These are phyloP conservation scores for Peribolospora kevripleyi DNA, from an alignment of 768 basidiomycete species.

Conservation along the genomic window DNA sequence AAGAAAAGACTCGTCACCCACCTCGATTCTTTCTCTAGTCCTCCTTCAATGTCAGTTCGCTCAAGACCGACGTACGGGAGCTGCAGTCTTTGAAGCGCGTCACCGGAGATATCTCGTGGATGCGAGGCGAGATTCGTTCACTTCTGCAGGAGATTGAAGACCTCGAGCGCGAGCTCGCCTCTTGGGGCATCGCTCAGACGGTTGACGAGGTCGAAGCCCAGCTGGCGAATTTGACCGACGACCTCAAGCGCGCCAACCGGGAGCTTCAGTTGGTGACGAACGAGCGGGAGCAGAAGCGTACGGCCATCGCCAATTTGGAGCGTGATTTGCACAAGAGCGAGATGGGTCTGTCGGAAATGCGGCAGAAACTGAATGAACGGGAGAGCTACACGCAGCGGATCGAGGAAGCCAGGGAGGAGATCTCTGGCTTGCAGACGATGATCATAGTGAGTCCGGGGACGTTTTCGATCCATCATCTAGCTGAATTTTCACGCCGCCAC, in stretches of 20 bases:
- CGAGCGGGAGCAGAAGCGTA: constrained; percentile 3
- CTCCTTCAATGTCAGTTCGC: background rate
- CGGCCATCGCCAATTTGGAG: background rate
- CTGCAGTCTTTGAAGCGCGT: constrained; percentile 37
- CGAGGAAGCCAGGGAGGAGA: constrained; percentile 23
- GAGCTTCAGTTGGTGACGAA: constrained; percentile 14
- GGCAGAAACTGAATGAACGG: constrained; percentile 10
- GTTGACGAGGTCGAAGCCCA: constrained; percentile 64
- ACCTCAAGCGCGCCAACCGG: constrained; percentile 34
- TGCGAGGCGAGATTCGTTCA: constrained; percentile 23
- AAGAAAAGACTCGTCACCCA: background rate
- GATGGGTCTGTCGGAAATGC: constrained; percentile 6
- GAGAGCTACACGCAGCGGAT: constrained; percentile 9
- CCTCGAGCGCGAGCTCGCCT: constrained; percentile 43
- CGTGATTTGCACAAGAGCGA: constrained; percentile 4
- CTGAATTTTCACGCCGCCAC: no score
- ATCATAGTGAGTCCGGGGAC: constrained; percentile 25
- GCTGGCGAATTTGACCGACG: constrained; percentile 34
- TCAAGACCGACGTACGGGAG: constrained; percentile 19
- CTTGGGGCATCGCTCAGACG: constrained; percentile 54
- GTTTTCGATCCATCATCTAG: background rate
- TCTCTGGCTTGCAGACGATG: constrained; percentile 45
- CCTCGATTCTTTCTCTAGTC: background rate
- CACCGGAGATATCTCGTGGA: constrained; percentile 32
- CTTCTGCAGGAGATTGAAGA: constrained; percentile 36